A percentile compares a stretch with the other conserved stretches of the same genome.
Conservation (phyloP, 176 grass and related monocot species). For the Bolboschoenus planiculmis region DNA sequence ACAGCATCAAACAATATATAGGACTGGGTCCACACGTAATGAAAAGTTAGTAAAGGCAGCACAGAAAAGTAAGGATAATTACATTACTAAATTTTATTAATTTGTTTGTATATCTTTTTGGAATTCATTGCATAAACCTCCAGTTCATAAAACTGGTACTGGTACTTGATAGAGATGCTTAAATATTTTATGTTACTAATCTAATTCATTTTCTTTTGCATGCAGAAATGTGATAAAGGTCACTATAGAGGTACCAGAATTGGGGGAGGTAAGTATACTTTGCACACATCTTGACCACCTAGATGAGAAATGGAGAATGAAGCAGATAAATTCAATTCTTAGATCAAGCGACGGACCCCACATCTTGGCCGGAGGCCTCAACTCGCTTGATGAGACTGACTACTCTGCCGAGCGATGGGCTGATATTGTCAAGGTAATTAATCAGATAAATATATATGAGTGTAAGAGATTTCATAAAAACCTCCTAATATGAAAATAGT, state of each 20-base stretch:
- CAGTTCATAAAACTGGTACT: neutral
- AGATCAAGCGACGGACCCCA: conserved; percentile 50
- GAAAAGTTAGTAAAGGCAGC: neutral
- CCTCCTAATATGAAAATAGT: neutral
- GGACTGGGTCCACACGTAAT: neutral
- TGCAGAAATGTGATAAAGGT: conserved; percentile 89
- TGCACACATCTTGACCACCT: conserved; percentile 99
- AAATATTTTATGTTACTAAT: neutral
- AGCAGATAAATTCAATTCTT: conserved; percentile 80
- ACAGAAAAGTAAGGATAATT: neutral
- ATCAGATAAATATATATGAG: neutral
- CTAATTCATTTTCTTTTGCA: neutral
- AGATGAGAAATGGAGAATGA: conserved; percentile 89
- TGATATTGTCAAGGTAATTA: conserved; percentile 90
- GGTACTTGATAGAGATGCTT: neutral
- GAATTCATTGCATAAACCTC: neutral
- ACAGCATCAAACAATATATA: neutral
- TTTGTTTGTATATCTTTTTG: neutral
- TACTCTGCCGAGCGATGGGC: conserved; percentile 80
- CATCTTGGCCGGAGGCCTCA: conserved; percentile 84
- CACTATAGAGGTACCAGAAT: conserved; percentile 72
- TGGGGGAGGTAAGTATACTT: conserved; percentile 84
- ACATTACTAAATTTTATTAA: neutral
- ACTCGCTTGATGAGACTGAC: conserved; percentile 82
- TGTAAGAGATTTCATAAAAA: neutral